Conservation (phyloP, 2,329 filamentous ascomycete genomes). For the Ophiostoma sp. region DNA sequence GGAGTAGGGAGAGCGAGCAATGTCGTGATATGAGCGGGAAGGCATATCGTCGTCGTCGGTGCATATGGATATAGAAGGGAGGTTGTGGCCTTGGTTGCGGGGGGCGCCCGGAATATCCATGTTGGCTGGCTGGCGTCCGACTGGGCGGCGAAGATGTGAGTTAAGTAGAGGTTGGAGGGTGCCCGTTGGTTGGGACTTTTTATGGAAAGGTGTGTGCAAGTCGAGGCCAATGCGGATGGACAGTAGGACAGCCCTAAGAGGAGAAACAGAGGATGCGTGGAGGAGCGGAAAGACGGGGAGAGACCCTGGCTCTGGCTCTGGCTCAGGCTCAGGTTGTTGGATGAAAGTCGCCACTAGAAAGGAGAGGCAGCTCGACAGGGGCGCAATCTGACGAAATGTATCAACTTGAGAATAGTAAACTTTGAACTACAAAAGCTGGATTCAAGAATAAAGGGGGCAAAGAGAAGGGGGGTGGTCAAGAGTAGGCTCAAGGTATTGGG, state of each 20-base stretch:
- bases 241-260: not conserved
- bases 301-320: not conserved
- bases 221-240: not conserved
- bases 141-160: not conserved
- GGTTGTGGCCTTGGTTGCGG: slow-evolving; percentile 22
- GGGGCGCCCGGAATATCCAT: slow-evolving; percentile 28
- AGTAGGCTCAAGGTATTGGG: not conserved
- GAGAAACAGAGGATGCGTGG: not conserved
- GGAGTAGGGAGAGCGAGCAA: slow-evolving; percentile 21
- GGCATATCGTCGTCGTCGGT: slow-evolving; percentile 25
- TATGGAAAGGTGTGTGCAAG: not conserved
- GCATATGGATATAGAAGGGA: slow-evolving; percentile 29
- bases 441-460: not conserved
- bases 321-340: not conserved
- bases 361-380: slow-evolving; percentile 10
- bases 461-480: not conserved
- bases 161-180: not conserved
- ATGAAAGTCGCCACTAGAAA: slow-evolving; percentile 11
- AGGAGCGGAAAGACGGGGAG: not conserved
- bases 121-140: not conserved
- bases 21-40: slow-evolving; percentile 20
- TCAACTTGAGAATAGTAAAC: not conserved
- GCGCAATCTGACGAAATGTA: not conserved
- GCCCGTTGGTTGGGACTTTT: not conserved
- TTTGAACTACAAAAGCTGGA: not conserved